Base-by-base conservation (phyloP, 257 asterid genomes). In the Solanum ossicruentum region DNA sequence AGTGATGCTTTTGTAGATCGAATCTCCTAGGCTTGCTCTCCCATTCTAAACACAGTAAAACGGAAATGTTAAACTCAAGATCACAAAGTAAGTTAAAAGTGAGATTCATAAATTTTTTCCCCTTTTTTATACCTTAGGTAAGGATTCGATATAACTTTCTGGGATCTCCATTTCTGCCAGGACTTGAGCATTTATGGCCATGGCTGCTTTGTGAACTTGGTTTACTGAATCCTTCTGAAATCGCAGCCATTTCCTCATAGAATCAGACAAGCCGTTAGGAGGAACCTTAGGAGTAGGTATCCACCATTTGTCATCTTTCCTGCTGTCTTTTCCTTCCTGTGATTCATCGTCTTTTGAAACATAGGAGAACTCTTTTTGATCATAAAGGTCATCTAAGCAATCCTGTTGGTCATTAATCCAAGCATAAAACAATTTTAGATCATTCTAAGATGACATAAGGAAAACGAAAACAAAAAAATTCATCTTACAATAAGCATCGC, bases 151-250 rank as follows among this genome's bases (percentile, higher is more conserved):
- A 85, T 96, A 96, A 88, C 89, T 92, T 80, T 94, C 97, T 3
- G 99, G 98, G 78, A 93, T 89, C 67, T 89, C 93, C 94, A 94
- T 96, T 89, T 93, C 98, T 8, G 93, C 49, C 56, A 96, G 88
- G 81, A 94, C 95, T 57, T 91, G 94, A 13, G 98, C 92, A 73
- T 94, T 96, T 69, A 93, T 94, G 1, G 97, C 96, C 98, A 93
- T 93, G 61, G 99, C 97, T 17, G 98, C 99, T 91, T 96, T 96
- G 18, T 90, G 92, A 8, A 96, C 97, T 88, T 96, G 99, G 84
- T 91, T 91, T 10, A 93, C 98, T 0, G 97, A 90, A 39, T 96
- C 99, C 89, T 93, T 96, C 90, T 93, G 98, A 85, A 70, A 85
- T 79, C 89, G 97, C 85, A 96, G 85, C 98, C 98, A 95, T 85